Evolutionary conservation across 108 stramenopile species (phyloP).

Genomic region (Conticribra weissflogii): DNA sequence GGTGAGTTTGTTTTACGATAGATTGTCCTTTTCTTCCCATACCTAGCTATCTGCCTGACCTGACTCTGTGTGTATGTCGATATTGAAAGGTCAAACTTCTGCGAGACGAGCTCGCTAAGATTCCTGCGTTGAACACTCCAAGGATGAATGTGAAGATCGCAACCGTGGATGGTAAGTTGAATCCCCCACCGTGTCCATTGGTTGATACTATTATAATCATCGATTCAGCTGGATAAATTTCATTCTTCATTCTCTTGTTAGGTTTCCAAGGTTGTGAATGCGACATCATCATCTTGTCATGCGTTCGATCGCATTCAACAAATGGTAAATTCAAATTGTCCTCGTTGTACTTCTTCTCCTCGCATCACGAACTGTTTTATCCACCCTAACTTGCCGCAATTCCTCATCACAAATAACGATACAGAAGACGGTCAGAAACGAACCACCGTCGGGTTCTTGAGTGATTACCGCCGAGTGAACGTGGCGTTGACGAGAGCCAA

Average conservation of each 20-base stretch:
- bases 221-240: not conserved
- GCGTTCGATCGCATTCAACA: slow-evolving; percentile 41
- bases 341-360: not conserved
- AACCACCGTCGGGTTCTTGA: slow-evolving; percentile 52
- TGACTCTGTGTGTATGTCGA: not conserved
- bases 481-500: slow-evolving; percentile 69
- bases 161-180: slow-evolving; percentile 42
- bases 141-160: slow-evolving; percentile 44
- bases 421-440: slow-evolving; percentile 5
- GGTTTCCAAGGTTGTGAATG: slow-evolving; percentile 54
- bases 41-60: not conserved
- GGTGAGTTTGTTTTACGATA: slow-evolving; percentile 10
- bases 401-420: not conserved
- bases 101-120: slow-evolving; percentile 20
- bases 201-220: not conserved
- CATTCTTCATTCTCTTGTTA: not conserved
- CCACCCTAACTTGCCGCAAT: not conserved
- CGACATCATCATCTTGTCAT: slow-evolving; percentile 53
- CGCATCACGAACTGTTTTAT: not conserved
- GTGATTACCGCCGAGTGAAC: slow-evolving; percentile 59
- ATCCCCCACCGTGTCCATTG: not conserved
- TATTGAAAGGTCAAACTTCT: slow-evolving; percentile 36
- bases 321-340: slow-evolving; percentile 17
- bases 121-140: slow-evolving; percentile 19
- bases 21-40: not conserved